These are phyloP conservation scores for Jasminum sambac DNA, from an alignment of 257 asterid species.

Conservation along the genomic window DNA sequence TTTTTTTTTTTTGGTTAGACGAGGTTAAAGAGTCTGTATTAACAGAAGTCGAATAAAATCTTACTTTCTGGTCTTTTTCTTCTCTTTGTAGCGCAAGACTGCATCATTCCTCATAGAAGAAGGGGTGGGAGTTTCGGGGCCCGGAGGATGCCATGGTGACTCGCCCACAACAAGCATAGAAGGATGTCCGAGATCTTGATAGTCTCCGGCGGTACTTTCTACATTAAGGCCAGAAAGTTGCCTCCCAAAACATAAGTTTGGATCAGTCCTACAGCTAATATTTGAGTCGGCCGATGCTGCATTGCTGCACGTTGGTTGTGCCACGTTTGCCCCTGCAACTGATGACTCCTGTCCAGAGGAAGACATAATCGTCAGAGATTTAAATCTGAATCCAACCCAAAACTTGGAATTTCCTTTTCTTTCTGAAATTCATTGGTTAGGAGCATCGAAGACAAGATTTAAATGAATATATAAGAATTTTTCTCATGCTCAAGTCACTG, in stretches of 20 bases:
- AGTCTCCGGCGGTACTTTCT: slow-evolving; percentile 64
- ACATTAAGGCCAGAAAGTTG: slow-evolving; percentile 71
- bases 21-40: too few relatives aligned
- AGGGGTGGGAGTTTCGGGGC: slow-evolving; percentile 60
- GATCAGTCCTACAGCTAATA: slow-evolving; percentile 82
- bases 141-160: slow-evolving; percentile 67
- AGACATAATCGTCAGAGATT: slow-evolving; percentile 8
- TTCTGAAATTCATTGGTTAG: too few relatives aligned
- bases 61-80: slow-evolving; percentile 80
- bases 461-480: neutral
- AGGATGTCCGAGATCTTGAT: slow-evolving; percentile 58
- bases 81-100: slow-evolving; percentile 91
- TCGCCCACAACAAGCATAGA: slow-evolving; percentile 60
- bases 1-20: too few relatives aligned
- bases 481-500: too few relatives aligned
- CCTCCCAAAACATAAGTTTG: slow-evolving; percentile 55
- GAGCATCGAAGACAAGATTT: neutral
- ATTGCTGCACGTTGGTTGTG: slow-evolving; percentile 78
- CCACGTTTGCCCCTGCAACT: slow-evolving; percentile 36
- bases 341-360: slow-evolving; percentile 47
- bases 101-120: slow-evolving; percentile 73
- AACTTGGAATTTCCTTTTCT: too few relatives aligned
- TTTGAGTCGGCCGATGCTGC: slow-evolving; percentile 79
- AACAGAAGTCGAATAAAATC: slow-evolving; percentile 3
- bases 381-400: neutral